Conservation (phyloP, 1,284 basidiomycete genomes). For the Lignosus rhinocerotis region DNA sequence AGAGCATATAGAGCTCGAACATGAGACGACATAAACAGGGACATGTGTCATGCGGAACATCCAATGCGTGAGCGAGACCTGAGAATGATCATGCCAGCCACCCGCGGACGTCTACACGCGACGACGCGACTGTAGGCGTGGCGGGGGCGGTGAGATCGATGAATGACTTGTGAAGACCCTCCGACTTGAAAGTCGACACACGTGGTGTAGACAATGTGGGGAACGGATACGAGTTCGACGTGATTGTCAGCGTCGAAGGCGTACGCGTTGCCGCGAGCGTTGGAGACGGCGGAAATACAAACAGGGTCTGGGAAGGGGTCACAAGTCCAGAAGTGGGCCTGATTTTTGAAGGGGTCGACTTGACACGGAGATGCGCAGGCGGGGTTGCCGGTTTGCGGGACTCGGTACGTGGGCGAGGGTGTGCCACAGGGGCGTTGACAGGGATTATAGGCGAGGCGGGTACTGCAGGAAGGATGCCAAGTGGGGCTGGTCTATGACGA, state of each 20-base stretch:
- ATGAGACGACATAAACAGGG: slow-evolving; percentile 17
- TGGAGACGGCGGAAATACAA: slow-evolving; percentile 82
- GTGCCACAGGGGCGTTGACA: slow-evolving; percentile 33
- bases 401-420: slow-evolving; percentile 51
- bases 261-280: slow-evolving; percentile 56
- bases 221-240: slow-evolving; percentile 61
- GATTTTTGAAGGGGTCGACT: slow-evolving; percentile 26
- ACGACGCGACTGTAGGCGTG: slow-evolving; percentile 79
- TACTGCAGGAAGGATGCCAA: slow-evolving; percentile 65
- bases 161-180: slow-evolving; percentile 68
- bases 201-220: slow-evolving; percentile 67
- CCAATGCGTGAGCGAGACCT: slow-evolving; percentile 13
- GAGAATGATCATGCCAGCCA: slow-evolving; percentile 52
- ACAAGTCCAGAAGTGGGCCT: slow-evolving; percentile 29
- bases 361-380: slow-evolving; percentile 47
- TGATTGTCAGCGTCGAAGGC: slow-evolving; percentile 74
- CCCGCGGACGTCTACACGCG: slow-evolving; percentile 77
- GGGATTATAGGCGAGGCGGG: slow-evolving; percentile 52
- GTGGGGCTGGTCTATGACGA: slow-evolving; percentile 59
- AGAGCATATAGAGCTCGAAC: slow-evolving; percentile 7
- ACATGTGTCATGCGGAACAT: slow-evolving; percentile 18
- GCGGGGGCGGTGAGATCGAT: slow-evolving; percentile 66
- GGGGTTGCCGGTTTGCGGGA: slow-evolving; percentile 55
- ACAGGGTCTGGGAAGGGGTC: slow-evolving; percentile 71
- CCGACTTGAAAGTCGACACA: slow-evolving; percentile 65